phyloP scores from a whole-genome alignment of 2,329 filamentous ascomycete species.

The Tolypocladium paradoxum region DNA sequence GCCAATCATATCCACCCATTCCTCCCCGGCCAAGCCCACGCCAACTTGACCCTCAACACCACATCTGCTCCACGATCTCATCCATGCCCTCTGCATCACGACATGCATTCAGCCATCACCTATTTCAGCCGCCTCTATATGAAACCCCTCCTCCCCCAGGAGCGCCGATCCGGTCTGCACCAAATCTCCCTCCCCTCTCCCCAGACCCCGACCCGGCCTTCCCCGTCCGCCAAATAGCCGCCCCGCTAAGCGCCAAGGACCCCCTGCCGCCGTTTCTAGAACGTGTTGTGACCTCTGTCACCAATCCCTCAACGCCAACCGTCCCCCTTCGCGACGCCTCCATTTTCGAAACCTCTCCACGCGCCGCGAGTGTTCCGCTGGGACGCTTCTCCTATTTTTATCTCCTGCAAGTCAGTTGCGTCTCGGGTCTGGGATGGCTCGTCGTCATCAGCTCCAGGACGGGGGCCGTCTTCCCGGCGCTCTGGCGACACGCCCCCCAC shows the following conservation, averaged over 20 bases:
- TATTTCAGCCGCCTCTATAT: background rate
- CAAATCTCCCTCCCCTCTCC: background rate
- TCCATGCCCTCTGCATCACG: background rate
- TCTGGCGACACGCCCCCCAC: background rate
- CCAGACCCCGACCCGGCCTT: background rate
- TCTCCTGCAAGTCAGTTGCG: background rate
- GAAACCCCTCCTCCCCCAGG: background rate
- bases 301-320: background rate
- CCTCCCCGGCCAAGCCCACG: background rate
- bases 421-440: background rate
- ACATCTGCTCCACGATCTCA: background rate
- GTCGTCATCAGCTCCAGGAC: background rate
- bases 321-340: background rate
- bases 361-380: background rate
- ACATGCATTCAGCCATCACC: background rate
- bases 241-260: background rate
- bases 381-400: background rate
- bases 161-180: background rate
- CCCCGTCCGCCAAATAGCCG: background rate
- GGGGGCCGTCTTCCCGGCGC: background rate
- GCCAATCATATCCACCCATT: background rate
- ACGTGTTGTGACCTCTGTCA: background rate
- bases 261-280: background rate
- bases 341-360: background rate
- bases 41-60: background rate